Evolutionary conservation across 805 yeast genomes (phyloP).

Genomic region (Ogataea siamensis): DNA sequence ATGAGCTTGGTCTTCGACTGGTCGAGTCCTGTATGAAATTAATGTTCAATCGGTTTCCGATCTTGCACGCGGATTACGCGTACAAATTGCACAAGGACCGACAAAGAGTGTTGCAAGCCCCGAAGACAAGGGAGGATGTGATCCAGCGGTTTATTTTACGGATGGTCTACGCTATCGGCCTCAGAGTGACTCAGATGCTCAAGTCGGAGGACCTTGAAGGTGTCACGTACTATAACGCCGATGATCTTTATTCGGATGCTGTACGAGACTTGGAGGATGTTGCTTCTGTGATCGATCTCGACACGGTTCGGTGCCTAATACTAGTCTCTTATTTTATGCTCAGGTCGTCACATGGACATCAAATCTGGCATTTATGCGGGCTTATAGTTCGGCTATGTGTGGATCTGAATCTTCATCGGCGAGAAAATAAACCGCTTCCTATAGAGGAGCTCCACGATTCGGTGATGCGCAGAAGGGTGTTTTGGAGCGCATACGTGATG

Average conservation of each 20-base stretch:
- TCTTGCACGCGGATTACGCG: slow-evolving; percentile 6
- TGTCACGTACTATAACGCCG: slow-evolving; percentile 10
- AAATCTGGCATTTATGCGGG: slow-evolving; percentile 24
- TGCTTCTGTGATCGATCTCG: slow-evolving; percentile 15
- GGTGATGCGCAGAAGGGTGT: slow-evolving; percentile 31
- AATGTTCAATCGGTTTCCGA: slow-evolving; percentile 23
- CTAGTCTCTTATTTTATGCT: slow-evolving; percentile 19
- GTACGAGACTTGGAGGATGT: slow-evolving; percentile 13
- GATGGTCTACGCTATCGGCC: slow-evolving; percentile 23
- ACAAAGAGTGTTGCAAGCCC: slow-evolving; percentile 4
- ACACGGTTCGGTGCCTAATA: slow-evolving; percentile 17
- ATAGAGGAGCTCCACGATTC: slow-evolving; percentile 16
- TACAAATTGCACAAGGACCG: slow-evolving; percentile 17
- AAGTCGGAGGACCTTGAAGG: slow-evolving; percentile 5
- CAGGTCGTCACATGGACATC: slow-evolving; percentile 21
- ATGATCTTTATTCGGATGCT: slow-evolving; percentile 19
- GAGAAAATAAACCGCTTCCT: slow-evolving; percentile 13
- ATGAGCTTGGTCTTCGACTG: slow-evolving; percentile 13
- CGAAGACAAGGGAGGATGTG: slow-evolving; percentile 10
- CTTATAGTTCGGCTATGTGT: slow-evolving; percentile 22
- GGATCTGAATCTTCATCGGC: slow-evolving; percentile 22
- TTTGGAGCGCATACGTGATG: slow-evolving; percentile 49
- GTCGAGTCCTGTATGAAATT: slow-evolving; percentile 13
- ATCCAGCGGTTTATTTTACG: slow-evolving; percentile 15
- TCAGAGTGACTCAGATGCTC: slow-evolving; percentile 15